These are phyloP conservation scores for Cetraspora pellucida DNA, from an alignment of 192 early-diverging fungal species.

Conservation along the genomic window DNA sequence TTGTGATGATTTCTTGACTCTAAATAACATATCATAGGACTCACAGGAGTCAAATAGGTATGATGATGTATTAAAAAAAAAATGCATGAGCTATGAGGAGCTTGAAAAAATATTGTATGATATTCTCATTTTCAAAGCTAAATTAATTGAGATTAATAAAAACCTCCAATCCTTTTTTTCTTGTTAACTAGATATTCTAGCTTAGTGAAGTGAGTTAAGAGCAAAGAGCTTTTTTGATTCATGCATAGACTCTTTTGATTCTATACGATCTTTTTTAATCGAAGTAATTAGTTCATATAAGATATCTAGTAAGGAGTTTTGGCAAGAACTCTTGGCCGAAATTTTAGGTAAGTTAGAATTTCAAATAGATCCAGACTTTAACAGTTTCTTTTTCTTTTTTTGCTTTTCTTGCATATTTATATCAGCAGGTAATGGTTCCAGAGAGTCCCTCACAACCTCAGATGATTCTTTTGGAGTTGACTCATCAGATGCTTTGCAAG, in stretches of 20 bases:
- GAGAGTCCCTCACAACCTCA: neutral
- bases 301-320: neutral
- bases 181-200: too few relatives aligned
- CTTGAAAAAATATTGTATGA: too few relatives aligned
- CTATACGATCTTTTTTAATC: neutral
- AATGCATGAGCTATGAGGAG: too few relatives aligned
- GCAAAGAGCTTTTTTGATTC: neutral
- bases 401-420: neutral
- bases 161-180: too few relatives aligned
- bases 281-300: slow-evolving; percentile 1
- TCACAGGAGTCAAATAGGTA: neutral
- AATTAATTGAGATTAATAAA: too few relatives aligned
- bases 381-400: neutral
- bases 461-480: neutral
- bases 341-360: neutral
- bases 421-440: too few relatives aligned
- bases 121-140: too few relatives aligned
- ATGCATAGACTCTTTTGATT: neutral
- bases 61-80: too few relatives aligned
- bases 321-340: neutral
- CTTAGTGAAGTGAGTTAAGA: neutral
- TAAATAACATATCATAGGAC: neutral
- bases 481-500: neutral
- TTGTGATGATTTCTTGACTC: neutral
- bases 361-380: neutral